Base-by-base conservation (phyloP, 2,329 filamentous ascomycete genomes). In the Sarocladiaceae sp. region DNA sequence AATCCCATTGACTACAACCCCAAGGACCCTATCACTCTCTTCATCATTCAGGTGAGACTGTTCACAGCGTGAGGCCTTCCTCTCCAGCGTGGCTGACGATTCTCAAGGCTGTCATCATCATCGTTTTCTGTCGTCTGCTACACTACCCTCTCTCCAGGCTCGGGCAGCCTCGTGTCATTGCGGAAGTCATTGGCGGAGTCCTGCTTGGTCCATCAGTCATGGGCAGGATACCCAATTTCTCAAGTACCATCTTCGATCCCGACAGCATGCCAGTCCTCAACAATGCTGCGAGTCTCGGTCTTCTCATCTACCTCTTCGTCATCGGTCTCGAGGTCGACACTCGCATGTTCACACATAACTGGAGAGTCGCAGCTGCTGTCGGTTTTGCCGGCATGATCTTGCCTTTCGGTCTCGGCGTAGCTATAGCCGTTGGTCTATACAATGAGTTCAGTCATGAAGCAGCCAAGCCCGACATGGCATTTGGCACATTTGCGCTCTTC, bases 291-390 rank as follows among this genome's bases (percentile, higher is more conserved):
- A 95, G 93, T 53, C 65, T 95, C 3, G 89, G 89, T 5, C 69
- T 95, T 43, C 77, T 94, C 12, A 72, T 95, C 6, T 95, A 93
- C 59, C 70, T 95, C 27, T 95, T 95, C 64, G 72, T 95, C 47
- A 88, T 95, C 19, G 89, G 88, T 2, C 72, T 95, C 3, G 89
- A 95, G 66, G 88, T 90, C 34, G 88, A 95, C 57, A 69, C 95
- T 33, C 76, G 85, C 32, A 81, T 88, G 55, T 76, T 95, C 48
- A 64, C 82, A 21, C 80, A 76, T 55, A 94, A 95, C 58, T 95
- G 88, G 88, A 79, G 77, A 35, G 72, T 89, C 4, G 88, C 89
- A 0, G 62, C 84, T 15, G 85, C 80, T 53, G 89, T 95, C 2
- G 86, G 85, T 1, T 66, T 88, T 0, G 80, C 83, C 3, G 88